phyloP scores from a whole-genome alignment of 2,329 filamentous ascomycete species.

The Talaromyces islandicus region DNA sequence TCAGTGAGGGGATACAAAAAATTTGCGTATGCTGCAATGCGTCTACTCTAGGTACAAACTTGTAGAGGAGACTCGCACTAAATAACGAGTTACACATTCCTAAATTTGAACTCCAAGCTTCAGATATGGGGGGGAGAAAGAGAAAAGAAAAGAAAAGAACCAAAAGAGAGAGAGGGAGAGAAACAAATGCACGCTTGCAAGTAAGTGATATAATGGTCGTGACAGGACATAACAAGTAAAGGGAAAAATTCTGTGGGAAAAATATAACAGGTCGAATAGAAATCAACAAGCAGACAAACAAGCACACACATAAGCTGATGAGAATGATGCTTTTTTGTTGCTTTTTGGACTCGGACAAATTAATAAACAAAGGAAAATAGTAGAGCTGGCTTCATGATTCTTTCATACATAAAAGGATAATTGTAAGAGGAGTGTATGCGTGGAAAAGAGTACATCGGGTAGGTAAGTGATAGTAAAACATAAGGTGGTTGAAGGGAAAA shows the following conservation, averaged over 20 bases:
- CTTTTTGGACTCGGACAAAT: background rate
- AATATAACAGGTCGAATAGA: background rate
- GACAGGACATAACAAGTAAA: background rate
- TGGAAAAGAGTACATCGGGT: background rate
- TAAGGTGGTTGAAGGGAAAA: background rate
- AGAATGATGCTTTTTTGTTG: background rate
- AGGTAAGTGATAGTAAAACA: background rate
- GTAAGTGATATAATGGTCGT: background rate
- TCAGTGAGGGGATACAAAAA: background rate
- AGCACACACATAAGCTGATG: background rate
- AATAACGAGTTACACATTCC: background rate
- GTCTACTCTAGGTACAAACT: background rate
- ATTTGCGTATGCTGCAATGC: background rate
- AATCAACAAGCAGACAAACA: background rate
- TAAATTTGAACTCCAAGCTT: background rate
- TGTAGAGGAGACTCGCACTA: background rate
- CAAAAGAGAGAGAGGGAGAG: background rate
- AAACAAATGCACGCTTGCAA: slow-evolving; percentile 1
- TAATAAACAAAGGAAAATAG: background rate
- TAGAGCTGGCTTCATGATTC: background rate
- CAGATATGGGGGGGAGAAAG: too few species aligned
- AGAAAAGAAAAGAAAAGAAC: background rate
- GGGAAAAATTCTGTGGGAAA: background rate
- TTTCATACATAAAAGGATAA: background rate
- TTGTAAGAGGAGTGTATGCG: background rate